These are phyloP conservation scores for Sicyos edulis DNA, from an alignment of 306 rosid species.

Conservation along the genomic window DNA sequence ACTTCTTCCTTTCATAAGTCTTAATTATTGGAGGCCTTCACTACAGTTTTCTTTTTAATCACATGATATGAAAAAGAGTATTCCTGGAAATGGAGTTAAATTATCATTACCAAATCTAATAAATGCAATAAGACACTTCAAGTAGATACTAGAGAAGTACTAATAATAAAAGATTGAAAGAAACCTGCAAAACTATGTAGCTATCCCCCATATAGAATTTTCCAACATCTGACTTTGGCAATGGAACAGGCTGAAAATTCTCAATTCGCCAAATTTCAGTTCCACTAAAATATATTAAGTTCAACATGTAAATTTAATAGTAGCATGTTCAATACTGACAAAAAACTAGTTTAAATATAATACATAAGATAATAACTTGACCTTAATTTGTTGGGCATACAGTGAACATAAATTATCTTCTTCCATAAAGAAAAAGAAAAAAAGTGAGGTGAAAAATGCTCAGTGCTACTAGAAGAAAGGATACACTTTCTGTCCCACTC, in stretches of 20 bases:
- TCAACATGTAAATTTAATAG: constrained; percentile 29
- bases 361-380: no score
- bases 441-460: neutral
- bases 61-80: neutral
- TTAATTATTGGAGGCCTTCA: neutral
- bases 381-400: no score
- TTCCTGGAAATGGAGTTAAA: neutral
- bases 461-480: constrained; percentile 32
- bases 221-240: constrained; percentile 20
- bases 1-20: no score
- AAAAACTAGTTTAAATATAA: constrained; percentile 13
- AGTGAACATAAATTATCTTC: no score
- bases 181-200: constrained; percentile 23
- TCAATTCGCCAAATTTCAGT: constrained; percentile 28
- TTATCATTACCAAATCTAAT: neutral
- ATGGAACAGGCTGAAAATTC: constrained; percentile 25
- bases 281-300: constrained; percentile 24
- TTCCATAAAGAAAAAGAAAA: no score
- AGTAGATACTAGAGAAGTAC: neutral
- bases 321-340: constrained; percentile 14
- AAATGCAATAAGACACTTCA: neutral
- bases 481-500: constrained; percentile 94
- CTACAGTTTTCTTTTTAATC: neutral
- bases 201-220: constrained; percentile 25
- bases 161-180: constrained; percentile 19